Evolutionary conservation across 2,329 filamentous ascomycete species (phyloP), one percentile per base, ranked within the genome.

Genomic region (Diaporthe citrichinensis): DNA sequence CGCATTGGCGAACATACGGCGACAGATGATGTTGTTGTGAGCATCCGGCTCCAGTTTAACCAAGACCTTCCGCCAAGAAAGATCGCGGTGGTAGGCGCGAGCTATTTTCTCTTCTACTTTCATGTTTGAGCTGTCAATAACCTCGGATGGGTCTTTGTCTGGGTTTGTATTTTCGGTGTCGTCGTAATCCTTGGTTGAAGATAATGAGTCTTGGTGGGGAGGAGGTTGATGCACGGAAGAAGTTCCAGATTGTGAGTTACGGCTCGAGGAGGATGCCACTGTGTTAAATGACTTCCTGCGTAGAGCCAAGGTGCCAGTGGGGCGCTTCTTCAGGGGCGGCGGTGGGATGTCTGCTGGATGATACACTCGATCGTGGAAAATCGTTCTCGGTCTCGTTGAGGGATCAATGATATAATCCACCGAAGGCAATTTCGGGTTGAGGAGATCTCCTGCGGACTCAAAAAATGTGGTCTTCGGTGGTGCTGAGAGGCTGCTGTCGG

Each of bases 61-160:
- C 5, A 99, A 90, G 1, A 99, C 97, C 83, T 99, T 99, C 61
- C 97, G 94, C 97, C 97, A 99, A 1, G 95, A 94, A 28, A 99
- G 86, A 78, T 95, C 95, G 17, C 92, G 92, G 83, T 99, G 97
- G 85, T 99, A 99, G 20, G 95, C 97, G 62, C 97, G 91, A 2
- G 97, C 97, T 79, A 99, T 99, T 85, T 98, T 98, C 84, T 99
- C 97, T 84, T 99, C 97, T 0, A 98, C 95, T 77, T 94, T 95
- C 92, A 98, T 96, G 78, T 86, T 91, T 14, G 92, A 91, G 23
- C 85, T 88, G 79, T 94, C 92, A 3, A 91, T 82, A 0, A 89
- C 82, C 10, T 89, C 86, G 49, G 86, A 83, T 20, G 83, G 81
- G 46, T 85, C 84, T 78, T 86, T 87, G 67, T 87, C 84, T 0